phyloP scores from a whole-genome alignment of 495 filamentous ascomycete genomes.

The Talaromyces proteolyticus region DNA sequence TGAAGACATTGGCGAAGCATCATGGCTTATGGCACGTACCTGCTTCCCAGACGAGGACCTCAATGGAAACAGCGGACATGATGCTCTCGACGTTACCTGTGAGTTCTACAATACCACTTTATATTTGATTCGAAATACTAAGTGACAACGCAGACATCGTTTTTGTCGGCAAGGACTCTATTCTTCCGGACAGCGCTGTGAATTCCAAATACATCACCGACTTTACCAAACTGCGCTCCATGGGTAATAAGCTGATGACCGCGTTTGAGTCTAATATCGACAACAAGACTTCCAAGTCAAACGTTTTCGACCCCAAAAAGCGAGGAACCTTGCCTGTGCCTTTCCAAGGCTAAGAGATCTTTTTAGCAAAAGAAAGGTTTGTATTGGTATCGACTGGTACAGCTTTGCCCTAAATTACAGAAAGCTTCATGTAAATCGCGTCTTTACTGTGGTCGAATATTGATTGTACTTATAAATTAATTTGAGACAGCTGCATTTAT shows the following conservation, averaged over 20 bases:
- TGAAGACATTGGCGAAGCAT: constrained; percentile 31
- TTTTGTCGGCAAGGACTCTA: constrained; percentile 24
- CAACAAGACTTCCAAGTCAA: neutral
- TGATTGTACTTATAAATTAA: no score
- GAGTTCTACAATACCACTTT: neutral
- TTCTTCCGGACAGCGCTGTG: constrained; percentile 23
- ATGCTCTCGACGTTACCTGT: constrained; percentile 28
- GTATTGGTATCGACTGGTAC: no score
- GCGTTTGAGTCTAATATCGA: constrained; percentile 24
- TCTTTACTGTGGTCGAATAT: no score
- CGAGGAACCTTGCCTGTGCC: no score
- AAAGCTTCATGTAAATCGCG: no score
- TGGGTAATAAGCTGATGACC: constrained; percentile 22
- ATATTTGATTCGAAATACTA: neutral
- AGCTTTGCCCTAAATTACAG: no score
- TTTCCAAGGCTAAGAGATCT: no score
- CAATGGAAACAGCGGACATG: constrained; percentile 25
- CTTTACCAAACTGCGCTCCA: constrained; percentile 25
- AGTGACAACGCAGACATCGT: constrained; percentile 19
- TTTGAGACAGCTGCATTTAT: no score
- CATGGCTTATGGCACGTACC: constrained; percentile 32
- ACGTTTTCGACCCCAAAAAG: no score
- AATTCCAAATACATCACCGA: constrained; percentile 29
- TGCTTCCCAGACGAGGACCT: constrained; percentile 30
- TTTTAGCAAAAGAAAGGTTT: no score